Evolutionary conservation across 108 stramenopile genomes (phyloP).

Genomic region (Discostella pseudostelligera): DNA sequence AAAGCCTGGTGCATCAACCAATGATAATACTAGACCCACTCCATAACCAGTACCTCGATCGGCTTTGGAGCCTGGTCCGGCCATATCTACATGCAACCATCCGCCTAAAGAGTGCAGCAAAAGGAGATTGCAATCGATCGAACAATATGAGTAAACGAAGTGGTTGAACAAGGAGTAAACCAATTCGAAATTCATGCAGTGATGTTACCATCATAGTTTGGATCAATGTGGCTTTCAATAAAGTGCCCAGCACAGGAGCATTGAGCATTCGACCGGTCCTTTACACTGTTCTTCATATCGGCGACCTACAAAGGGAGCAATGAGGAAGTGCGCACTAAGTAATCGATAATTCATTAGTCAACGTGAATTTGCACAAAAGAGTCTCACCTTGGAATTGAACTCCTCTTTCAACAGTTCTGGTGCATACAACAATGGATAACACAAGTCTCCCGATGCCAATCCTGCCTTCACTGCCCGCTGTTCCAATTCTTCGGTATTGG

Average conservation of each 20-base stretch:
- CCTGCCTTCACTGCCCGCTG: constrained; percentile 48
- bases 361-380: background rate
- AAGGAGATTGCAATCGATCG: background rate
- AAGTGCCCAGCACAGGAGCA: constrained; percentile 86
- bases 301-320: constrained; percentile 46
- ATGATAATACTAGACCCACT: constrained; percentile 67
- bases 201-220: constrained; percentile 23
- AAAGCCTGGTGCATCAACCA: constrained; percentile 44
- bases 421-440: constrained; percentile 71
- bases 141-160: too few species aligned
- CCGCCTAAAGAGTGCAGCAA: constrained; percentile 22
- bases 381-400: constrained; percentile 50
- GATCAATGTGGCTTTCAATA: constrained; percentile 76
- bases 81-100: constrained; percentile 92
- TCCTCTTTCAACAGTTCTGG: constrained; percentile 78
- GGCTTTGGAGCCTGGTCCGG: constrained; percentile 66
- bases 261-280: constrained; percentile 81
- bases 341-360: too few species aligned
- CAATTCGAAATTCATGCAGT: too few species aligned
- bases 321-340: too few species aligned
- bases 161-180: too few species aligned
- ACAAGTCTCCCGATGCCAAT: constrained; percentile 65
- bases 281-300: constrained; percentile 89
- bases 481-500: constrained; percentile 73
- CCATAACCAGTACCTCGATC: constrained; percentile 92